These are phyloP conservation scores for Telfairia occidentalis DNA, from an alignment of 331 rosid genomes.

Conservation along the genomic window DNA sequence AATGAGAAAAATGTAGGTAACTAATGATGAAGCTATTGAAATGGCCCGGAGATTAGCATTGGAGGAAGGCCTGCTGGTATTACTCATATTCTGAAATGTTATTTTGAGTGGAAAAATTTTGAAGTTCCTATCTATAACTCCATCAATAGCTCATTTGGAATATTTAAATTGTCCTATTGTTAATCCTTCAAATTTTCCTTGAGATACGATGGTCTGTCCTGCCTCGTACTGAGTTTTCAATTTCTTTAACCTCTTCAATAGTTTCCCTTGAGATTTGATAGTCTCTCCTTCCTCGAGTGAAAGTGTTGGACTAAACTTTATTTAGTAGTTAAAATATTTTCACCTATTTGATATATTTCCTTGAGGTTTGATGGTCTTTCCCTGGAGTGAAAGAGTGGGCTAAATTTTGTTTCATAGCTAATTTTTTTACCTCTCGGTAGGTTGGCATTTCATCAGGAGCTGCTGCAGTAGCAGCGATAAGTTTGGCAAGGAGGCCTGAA, in stretches of 20 bases:
- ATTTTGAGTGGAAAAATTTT: neutral
- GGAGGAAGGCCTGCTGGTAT: constrained; percentile 93
- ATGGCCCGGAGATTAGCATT: constrained; percentile 81
- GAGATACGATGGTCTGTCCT: neutral
- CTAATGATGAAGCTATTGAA: constrained; percentile 73
- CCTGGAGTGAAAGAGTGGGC: neutral
- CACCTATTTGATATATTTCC: neutral
- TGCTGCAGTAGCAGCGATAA: constrained; percentile 85
- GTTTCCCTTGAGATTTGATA: no score
- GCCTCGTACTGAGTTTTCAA: no score
- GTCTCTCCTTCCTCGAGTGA: no score
- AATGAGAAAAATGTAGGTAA: constrained; percentile 35
- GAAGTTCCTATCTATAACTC: neutral
- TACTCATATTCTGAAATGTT: neutral
- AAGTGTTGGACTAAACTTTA: neutral
- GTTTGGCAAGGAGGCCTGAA: constrained; percentile 67
- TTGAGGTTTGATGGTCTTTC: neutral
- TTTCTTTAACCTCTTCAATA: no score
- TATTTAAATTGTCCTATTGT: neutral
- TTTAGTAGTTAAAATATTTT: no score
- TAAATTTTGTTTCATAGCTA: neutral
- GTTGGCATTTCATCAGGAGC: constrained; percentile 98
- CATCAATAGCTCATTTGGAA: neutral
- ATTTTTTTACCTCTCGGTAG: constrained; percentile 24
- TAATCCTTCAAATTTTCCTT: neutral